These are phyloP conservation scores for Nakaseomyces kungkrabaensis DNA, from an alignment of 1,139 yeast species.

Conservation along the genomic window DNA sequence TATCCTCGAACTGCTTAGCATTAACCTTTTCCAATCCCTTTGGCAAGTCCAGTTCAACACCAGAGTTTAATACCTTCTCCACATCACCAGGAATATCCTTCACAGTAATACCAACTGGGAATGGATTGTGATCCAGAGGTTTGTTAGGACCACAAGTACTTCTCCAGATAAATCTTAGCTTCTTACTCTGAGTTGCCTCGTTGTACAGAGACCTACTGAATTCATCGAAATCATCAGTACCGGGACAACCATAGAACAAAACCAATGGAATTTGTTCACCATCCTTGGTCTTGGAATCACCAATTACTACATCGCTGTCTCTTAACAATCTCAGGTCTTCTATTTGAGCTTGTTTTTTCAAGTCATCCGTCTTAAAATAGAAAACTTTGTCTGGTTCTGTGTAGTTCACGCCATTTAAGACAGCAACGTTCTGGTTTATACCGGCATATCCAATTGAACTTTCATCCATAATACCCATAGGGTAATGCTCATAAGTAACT, in stretches of 20 bases:
- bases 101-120: conserved; percentile 4
- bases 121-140: neutral
- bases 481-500: conserved; percentile 13
- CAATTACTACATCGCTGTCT: conserved; percentile 18
- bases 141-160: conserved; percentile 38
- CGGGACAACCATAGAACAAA: conserved; percentile 38
- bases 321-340: conserved; percentile 11
- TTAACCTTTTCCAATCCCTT: conserved; percentile 8
- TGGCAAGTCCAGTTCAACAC: conserved; percentile 10
- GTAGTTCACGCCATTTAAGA: conserved; percentile 19
- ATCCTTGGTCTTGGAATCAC: conserved; percentile 8
- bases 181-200: conserved; percentile 49
- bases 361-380: conserved; percentile 25
- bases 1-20: conserved; percentile 29
- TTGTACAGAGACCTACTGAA: conserved; percentile 53
- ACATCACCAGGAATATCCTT: neutral
- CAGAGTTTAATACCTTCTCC: neutral
- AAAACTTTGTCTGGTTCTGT: conserved; percentile 23
- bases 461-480: conserved; percentile 13
- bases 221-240: conserved; percentile 39
- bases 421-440: conserved; percentile 15
- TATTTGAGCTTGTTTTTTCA: conserved; percentile 16
- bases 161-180: conserved; percentile 68
- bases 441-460: conserved; percentile 6
- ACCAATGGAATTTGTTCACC: conserved; percentile 29